Evolutionary conservation across 2,329 filamentous ascomycete species (phyloP), one percentile per base, ranked within the genome.

Genomic region (Magnaporthales sp.): DNA sequence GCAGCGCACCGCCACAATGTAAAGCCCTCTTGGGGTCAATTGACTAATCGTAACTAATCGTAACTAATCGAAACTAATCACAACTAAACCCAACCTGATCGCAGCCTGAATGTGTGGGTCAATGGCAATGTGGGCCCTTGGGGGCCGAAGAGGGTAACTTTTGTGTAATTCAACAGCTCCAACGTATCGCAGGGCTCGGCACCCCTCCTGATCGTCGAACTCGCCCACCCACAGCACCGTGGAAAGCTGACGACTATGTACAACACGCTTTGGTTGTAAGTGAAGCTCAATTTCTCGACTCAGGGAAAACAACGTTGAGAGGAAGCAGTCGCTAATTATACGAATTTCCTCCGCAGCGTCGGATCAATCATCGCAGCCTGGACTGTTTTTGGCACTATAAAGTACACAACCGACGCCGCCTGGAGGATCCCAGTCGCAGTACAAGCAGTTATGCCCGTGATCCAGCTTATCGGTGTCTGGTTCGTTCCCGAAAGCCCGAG

Each of bases 101-200:
- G n/a, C n/a, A n/a, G n/a, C n/a, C n/a, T n/a, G n/a, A n/a, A n/a
- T n/a, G n/a, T n/a, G n/a, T n/a, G n/a, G n/a, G n/a, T n/a, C n/a
- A n/a, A n/a, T n/a, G n/a, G n/a, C n/a, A n/a, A n/a, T n/a, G n/a
- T n/a, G n/a, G n/a, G n/a, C n/a, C n/a, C n/a, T n/a, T n/a, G n/a
- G n/a, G n/a, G n/a, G n/a, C n/a, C n/a, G n/a, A n/a, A n/a, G n/a
- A n/a, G n/a, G n/a, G n/a, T n/a, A n/a, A n/a, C n/a, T 26, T 62
- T 30, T 5, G 7, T 31, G 30, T 9, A 5, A 31, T 9, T 9
- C 30, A 51, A 51, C 6, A 65, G 38, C 29, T 60, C 62, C 71
- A 79, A 77, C 63, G 73, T 83, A 46, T 75, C 79, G 1, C 80
- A 83, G 67, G 76, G 80, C 67, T 77, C 79, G 1, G 79, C 80